These are phyloP conservation scores for Neoboletus magnificus DNA, from an alignment of 768 basidiomycete genomes.

Conservation along the genomic window DNA sequence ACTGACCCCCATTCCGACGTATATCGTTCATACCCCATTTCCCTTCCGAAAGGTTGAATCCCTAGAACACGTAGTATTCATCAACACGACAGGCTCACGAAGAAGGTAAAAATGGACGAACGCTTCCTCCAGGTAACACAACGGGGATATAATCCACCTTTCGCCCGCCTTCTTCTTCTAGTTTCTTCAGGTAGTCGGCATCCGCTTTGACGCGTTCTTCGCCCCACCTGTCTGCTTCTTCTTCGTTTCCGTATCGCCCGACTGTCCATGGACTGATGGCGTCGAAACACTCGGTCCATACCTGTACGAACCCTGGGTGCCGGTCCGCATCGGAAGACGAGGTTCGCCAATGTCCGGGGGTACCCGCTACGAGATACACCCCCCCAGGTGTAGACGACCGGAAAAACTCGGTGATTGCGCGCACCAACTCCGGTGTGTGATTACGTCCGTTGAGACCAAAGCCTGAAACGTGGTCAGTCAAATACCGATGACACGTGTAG, in stretches of 20 bases:
- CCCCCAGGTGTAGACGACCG: slow-evolving; percentile 66
- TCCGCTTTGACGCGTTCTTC: slow-evolving; percentile 63
- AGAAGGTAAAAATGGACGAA: slow-evolving; percentile 35
- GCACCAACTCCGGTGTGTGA: slow-evolving; percentile 60
- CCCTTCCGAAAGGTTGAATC: slow-evolving; percentile 67
- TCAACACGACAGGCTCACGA: slow-evolving; percentile 2
- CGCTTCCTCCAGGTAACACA: slow-evolving; percentile 78
- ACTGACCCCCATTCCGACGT: slow-evolving; percentile 67
- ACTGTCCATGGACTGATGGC: slow-evolving; percentile 83
- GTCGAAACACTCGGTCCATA: slow-evolving; percentile 78
- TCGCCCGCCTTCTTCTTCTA: slow-evolving; percentile 43
- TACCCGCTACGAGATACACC: slow-evolving; percentile 68
- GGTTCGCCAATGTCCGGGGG: slow-evolving; percentile 74
- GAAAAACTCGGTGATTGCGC: slow-evolving; percentile 54
- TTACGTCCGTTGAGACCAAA: slow-evolving; percentile 63
- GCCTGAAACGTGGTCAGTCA: slow-evolving; percentile 36
- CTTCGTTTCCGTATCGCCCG: slow-evolving; percentile 60
- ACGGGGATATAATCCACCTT: slow-evolving; percentile 83
- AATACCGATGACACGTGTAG: background rate
- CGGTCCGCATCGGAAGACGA: slow-evolving; percentile 66
- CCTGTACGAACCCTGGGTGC: slow-evolving; percentile 58
- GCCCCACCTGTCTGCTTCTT: slow-evolving; percentile 62
- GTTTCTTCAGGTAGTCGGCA: slow-evolving; percentile 51
- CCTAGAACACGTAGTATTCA: slow-evolving; percentile 36
- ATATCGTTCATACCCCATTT: slow-evolving; percentile 72